Conservation (phyloP, 2,329 filamentous ascomycete species). For the Arthrinium phaeospermum region DNA sequence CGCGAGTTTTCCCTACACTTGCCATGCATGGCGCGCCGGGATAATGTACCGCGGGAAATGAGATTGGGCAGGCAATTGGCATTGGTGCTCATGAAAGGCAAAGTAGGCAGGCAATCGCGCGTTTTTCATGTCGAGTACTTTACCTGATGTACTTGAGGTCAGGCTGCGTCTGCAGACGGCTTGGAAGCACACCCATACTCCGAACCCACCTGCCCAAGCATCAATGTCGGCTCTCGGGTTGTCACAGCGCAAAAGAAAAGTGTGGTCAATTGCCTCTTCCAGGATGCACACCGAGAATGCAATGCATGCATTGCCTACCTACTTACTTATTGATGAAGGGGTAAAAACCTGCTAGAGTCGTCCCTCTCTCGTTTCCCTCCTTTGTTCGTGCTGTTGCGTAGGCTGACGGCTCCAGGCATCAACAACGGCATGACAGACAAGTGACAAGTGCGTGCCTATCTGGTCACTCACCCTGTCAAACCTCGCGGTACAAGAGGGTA, state of each 20-base stretch:
- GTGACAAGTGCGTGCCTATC: neutral
- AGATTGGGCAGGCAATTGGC: neutral
- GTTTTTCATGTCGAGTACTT: neutral
- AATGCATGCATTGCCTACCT: neutral
- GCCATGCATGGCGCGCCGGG: neutral
- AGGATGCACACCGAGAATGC: conserved; percentile 3
- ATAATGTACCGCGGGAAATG: neutral
- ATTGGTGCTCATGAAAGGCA: neutral
- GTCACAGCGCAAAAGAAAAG: neutral
- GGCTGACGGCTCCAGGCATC: neutral
- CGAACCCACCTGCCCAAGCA: neutral
- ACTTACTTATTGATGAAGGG: neutral
- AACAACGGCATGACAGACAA: neutral
- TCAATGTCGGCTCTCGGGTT: neutral
- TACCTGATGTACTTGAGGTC: neutral
- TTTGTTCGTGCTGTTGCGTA: neutral
- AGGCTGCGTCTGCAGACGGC: neutral
- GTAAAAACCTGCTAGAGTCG: neutral
- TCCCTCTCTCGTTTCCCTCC: neutral
- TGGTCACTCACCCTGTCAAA: neutral
- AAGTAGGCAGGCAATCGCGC: neutral
- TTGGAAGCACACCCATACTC: neutral
- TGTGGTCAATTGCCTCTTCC: neutral
- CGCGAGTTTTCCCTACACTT: neutral
- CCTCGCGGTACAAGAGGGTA: neutral